phyloP scores from a whole-genome alignment of 2,329 filamentous ascomycete genomes.

The Microdochium paspali region DNA sequence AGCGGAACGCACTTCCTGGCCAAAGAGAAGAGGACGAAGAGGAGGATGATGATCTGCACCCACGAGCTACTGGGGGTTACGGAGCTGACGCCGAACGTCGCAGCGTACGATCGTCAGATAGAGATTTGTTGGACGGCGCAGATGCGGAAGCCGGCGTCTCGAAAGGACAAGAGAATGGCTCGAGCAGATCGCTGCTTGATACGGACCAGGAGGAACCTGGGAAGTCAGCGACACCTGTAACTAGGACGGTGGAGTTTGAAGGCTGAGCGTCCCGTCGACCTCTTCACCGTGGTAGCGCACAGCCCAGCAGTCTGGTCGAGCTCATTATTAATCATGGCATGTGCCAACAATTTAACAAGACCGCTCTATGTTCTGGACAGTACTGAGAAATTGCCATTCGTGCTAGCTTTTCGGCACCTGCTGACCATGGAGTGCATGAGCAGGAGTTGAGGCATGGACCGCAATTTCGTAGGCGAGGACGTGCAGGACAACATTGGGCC shows the following conservation, averaged over 20 bases:
- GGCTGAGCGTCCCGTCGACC: too few species aligned
- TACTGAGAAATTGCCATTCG: background rate
- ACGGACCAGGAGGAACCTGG: conserved; percentile 13
- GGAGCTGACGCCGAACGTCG: conserved; percentile 50
- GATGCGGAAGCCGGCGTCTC: conserved; percentile 56
- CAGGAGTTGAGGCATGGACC: background rate
- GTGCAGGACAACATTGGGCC: background rate
- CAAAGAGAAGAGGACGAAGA: conserved; percentile 59
- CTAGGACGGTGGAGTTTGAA: conserved; percentile 37
- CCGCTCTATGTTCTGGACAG: background rate
- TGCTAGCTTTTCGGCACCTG: background rate
- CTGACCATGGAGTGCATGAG: background rate
- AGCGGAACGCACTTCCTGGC: conserved; percentile 64
- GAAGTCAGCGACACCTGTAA: conserved; percentile 12
- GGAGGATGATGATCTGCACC: conserved; percentile 51
- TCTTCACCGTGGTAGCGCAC: background rate
- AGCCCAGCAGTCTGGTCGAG: background rate
- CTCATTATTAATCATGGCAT: background rate
- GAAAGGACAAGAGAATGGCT: conserved; percentile 18
- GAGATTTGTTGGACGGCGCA: conserved; percentile 63
- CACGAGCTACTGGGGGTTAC: conserved; percentile 26
- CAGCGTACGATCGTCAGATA: conserved; percentile 56
- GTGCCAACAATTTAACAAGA: background rate
- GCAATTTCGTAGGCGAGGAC: background rate
- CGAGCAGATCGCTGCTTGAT: conserved; percentile 15